phyloP scores from a whole-genome alignment of 371 early-diverging fungal genomes.

The Aphelidium insulamus region DNA sequence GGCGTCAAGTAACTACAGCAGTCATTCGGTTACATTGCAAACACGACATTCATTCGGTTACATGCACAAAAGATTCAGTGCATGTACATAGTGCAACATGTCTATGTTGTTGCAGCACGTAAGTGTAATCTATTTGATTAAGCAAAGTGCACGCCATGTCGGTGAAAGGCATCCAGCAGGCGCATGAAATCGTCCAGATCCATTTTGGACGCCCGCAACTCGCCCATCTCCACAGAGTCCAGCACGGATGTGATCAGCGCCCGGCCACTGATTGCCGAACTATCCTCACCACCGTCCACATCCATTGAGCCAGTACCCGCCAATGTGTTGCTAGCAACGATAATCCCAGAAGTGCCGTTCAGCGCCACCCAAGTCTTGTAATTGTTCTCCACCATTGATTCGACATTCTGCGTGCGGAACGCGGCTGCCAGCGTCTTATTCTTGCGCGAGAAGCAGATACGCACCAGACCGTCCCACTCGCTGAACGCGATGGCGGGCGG shows the following conservation, averaged over 20 bases:
- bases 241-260: conserved; percentile 49
- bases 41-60: too few species aligned
- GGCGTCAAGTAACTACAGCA: too few species aligned
- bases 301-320: background rate
- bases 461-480: conserved; percentile 95
- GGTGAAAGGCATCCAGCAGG: conserved; percentile 3
- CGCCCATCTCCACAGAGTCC: conserved; percentile 34
- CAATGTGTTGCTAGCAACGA: background rate
- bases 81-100: too few species aligned
- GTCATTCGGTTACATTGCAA: too few species aligned
- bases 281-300: conserved; percentile 47
- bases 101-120: too few species aligned
- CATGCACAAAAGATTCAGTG: too few species aligned
- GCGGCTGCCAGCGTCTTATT: conserved; percentile 87
- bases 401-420: conserved; percentile 66
- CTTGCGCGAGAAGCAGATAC: conserved; percentile 86
- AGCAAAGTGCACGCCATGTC: conserved; percentile 2
- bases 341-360: conserved; percentile 17
- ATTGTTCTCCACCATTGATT: conserved; percentile 77
- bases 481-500: conserved; percentile 84
- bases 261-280: conserved; percentile 55
- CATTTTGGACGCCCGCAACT: conserved; percentile 72
- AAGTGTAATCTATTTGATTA: too few species aligned
- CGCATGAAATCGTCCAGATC: conserved; percentile 73
- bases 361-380: conserved; percentile 75